Evolutionary conservation across 495 filamentous ascomycete genomes (phyloP).

Genomic region (Neurospora sp.): DNA sequence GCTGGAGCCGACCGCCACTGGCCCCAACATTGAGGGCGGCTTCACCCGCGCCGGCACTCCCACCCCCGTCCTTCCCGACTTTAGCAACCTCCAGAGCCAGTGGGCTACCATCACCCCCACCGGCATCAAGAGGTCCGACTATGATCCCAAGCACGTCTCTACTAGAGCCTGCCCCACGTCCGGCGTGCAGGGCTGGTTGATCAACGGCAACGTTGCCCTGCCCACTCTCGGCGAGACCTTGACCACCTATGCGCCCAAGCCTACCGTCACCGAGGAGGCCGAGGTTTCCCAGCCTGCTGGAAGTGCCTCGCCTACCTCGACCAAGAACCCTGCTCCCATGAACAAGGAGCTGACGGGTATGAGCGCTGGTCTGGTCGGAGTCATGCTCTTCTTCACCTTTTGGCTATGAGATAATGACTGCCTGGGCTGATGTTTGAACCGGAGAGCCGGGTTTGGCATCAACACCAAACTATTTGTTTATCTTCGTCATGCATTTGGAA

Average conservation of each 20-base stretch:
- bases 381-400: slow-evolving; percentile 44
- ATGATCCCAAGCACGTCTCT: slow-evolving; percentile 46
- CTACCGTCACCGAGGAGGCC: slow-evolving; percentile 6
- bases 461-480: neutral
- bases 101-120: slow-evolving; percentile 66
- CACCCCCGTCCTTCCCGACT: slow-evolving; percentile 65
- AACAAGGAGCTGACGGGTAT: slow-evolving; percentile 44
- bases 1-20: slow-evolving; percentile 35
- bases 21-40: slow-evolving; percentile 49
- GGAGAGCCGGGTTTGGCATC: neutral
- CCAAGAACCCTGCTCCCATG: slow-evolving; percentile 28
- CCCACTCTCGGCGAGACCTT: slow-evolving; percentile 56
- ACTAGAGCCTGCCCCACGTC: slow-evolving; percentile 62
- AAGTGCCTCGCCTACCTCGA: slow-evolving; percentile 13
- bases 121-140: slow-evolving; percentile 53
- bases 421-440: slow-evolving; percentile 1
- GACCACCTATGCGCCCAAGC: slow-evolving; percentile 14
- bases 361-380: slow-evolving; percentile 38
- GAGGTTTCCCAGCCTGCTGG: slow-evolving; percentile 4
- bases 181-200: slow-evolving; percentile 59
- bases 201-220: slow-evolving; percentile 55
- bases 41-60: slow-evolving; percentile 64
- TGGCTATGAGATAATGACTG: slow-evolving; percentile 29
- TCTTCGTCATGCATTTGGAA: neutral
- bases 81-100: slow-evolving; percentile 60